phyloP scores from a whole-genome alignment of 2,329 filamentous ascomycete genomes.

The Colletotrichum coccodes region DNA sequence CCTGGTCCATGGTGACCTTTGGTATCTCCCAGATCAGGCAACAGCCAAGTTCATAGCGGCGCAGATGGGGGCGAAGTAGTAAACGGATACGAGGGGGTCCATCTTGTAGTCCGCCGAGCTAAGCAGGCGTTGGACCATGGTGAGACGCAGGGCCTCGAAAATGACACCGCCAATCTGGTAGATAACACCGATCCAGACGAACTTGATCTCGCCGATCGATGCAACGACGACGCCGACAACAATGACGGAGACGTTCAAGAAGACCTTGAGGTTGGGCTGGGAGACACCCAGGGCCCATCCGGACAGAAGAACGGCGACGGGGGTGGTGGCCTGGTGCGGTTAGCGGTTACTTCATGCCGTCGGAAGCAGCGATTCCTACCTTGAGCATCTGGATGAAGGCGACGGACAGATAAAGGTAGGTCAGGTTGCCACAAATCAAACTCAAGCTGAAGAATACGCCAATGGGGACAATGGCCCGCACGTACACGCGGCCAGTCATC shows the following conservation, averaged over 20 bases:
- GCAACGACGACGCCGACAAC: slow-evolving; percentile 95
- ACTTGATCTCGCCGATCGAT: slow-evolving; percentile 95
- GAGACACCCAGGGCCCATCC: slow-evolving; percentile 90
- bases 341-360: not conserved
- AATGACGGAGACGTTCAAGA: slow-evolving; percentile 94
- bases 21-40: slow-evolving; percentile 81
- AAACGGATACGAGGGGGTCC: slow-evolving; percentile 88
- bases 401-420: slow-evolving; percentile 94
- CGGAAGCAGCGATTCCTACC: slow-evolving; percentile 55
- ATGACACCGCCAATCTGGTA: slow-evolving; percentile 82
- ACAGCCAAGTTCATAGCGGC: slow-evolving; percentile 83
- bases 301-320: slow-evolving; percentile 89
- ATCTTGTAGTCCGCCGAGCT: slow-evolving; percentile 90
- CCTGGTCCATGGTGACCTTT: slow-evolving; percentile 73
- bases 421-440: slow-evolving; percentile 95
- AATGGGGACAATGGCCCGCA: slow-evolving; percentile 93
- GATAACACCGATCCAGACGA: slow-evolving; percentile 82
- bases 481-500: slow-evolving; percentile 94
- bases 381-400: slow-evolving; percentile 99
- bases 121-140: slow-evolving; percentile 85
- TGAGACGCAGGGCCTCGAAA: slow-evolving; percentile 85
- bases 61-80: slow-evolving; percentile 90
- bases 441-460: slow-evolving; percentile 95
- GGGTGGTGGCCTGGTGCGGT: slow-evolving; percentile 81
- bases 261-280: slow-evolving; percentile 84